Conservation (phyloP, 2,329 filamentous ascomycete species). For the Malbranchea zuffiana region DNA sequence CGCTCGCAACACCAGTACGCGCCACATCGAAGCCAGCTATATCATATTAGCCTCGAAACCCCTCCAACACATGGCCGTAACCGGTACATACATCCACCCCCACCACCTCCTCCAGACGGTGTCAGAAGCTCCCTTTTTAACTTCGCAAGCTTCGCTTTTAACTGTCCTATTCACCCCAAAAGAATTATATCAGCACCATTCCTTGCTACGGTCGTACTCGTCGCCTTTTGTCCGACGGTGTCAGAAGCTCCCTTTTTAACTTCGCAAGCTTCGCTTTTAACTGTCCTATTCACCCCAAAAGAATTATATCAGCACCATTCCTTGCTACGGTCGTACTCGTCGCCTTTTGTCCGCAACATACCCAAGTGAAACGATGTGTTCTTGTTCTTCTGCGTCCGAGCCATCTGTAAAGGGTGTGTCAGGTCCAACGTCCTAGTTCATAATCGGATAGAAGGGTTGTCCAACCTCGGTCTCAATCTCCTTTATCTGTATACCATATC, state of each 20-base stretch:
- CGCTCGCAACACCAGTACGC: conserved; percentile 89
- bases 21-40: conserved; percentile 88
- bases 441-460: conserved; percentile 17
- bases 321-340: not conserved
- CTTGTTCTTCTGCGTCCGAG: conserved; percentile 95
- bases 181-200: too few species aligned
- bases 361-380: conserved; percentile 86
- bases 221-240: too few species aligned
- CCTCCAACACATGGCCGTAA: not conserved
- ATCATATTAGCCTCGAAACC: conserved; percentile 6
- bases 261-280: conserved; percentile 97
- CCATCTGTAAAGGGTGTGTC: conserved; percentile 57
- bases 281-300: conserved; percentile 55
- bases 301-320: conserved; percentile 13
- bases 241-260: conserved; percentile 89
- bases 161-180: conserved; percentile 46
- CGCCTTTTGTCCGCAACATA: conserved; percentile 18
- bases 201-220: too few species aligned
- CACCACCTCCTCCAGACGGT: conserved; percentile 65
- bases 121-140: conserved; percentile 92
- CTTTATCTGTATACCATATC: conserved; percentile 59
- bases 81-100: conserved; percentile 50
- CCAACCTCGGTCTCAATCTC: conserved; percentile 88
- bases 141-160: conserved; percentile 97
- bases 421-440: conserved; percentile 10